Conservation (phyloP, 192 early-diverging fungal genomes). For the Podila horticola region DNA sequence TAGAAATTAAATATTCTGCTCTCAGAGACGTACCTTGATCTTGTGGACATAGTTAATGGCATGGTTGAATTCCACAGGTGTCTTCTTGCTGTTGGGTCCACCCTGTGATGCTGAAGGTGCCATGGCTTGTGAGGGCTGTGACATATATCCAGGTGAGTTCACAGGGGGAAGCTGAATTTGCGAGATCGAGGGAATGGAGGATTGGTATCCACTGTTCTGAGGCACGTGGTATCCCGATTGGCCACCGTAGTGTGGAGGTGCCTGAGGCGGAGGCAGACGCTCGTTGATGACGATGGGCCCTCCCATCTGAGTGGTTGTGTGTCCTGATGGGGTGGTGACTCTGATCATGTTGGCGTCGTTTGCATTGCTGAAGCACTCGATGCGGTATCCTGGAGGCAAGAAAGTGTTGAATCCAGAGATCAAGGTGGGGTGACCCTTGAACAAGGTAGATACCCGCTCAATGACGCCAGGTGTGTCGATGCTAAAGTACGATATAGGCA, state of each 20-base stretch:
- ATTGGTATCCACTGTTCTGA: constrained; percentile 46
- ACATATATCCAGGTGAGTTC: constrained; percentile 41
- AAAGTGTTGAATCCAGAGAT: constrained; percentile 99
- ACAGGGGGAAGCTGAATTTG: constrained; percentile 36
- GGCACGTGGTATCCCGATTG: constrained; percentile 50
- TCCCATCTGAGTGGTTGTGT: constrained; percentile 62
- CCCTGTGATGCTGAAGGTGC: constrained; percentile 46
- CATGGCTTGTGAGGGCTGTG: constrained; percentile 22
- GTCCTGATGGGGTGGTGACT: constrained; percentile 89
- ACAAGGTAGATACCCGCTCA: constrained; percentile 95
- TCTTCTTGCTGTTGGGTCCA: constrained; percentile 56
- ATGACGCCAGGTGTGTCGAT: constrained; percentile 99
- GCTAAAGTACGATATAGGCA: constrained; percentile 12
- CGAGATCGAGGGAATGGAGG: constrained; percentile 44
- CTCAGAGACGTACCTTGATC: constrained; percentile 80
- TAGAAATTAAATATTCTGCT: constrained; percentile 4
- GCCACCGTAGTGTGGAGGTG: constrained; percentile 34
- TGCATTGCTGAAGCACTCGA: constrained; percentile 89
- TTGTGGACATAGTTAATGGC: constrained; percentile 99
- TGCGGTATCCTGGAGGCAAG: constrained; percentile 96
- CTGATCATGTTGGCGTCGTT: constrained; percentile 78
- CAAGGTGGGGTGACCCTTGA: constrained; percentile 87
- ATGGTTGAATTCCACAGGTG: constrained; percentile 96
- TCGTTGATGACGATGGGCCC: constrained; percentile 51
- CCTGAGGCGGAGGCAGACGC: constrained; percentile 24